Evolutionary conservation across 106 monocot genomes (phyloP), one percentile per base, ranked within the genome.

Genomic region (Allium fistulosum): DNA sequence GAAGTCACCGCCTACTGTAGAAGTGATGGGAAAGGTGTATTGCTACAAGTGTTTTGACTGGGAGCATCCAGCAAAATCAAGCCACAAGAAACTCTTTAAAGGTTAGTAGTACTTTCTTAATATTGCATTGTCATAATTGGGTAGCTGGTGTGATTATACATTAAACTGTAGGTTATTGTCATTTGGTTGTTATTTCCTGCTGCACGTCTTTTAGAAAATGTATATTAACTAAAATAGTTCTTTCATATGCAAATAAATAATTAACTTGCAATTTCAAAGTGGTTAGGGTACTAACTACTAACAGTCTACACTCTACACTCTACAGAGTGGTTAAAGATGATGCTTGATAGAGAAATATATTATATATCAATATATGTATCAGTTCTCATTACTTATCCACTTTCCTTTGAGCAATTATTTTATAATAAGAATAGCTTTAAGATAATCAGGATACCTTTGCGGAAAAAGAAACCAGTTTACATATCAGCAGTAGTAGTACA

Each of bases 1-100:
- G 61, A 10, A 8, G 17, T 22, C 61, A 71, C 68, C 28, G 22
- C 80, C 77, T 5, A 55, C 59, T 10, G 45, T 90, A 22, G 78
- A 76, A 78, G 82, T 90, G 11, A 70, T 76, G 15, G 90, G 90
- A 51, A 71, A 76, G 50, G 90, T 90, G 17, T 90, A 83, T 65
- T 90, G 90, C 76, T 81, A 78, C 59, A 75, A 77, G 46, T 90
- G 89, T 72, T 90, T 78, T 37, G 71, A 82, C 59, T 73, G 79
- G 80, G 16, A 58, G 48, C 53, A 85, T 46, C 82, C 86, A 27
- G n/a, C 45, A 15, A 50, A 79, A 48, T 83, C 90, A 9, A 80
- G 78, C 72, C 57, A 71, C 67, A 86, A 78, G 83, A 75, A 83
- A 63, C 73, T 57, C 59, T 76, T 86, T 58, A 22, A 79, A 86